Conservation (phyloP, 2,329 filamentous ascomycete genomes). For the Clonostachys chloroleuca region DNA sequence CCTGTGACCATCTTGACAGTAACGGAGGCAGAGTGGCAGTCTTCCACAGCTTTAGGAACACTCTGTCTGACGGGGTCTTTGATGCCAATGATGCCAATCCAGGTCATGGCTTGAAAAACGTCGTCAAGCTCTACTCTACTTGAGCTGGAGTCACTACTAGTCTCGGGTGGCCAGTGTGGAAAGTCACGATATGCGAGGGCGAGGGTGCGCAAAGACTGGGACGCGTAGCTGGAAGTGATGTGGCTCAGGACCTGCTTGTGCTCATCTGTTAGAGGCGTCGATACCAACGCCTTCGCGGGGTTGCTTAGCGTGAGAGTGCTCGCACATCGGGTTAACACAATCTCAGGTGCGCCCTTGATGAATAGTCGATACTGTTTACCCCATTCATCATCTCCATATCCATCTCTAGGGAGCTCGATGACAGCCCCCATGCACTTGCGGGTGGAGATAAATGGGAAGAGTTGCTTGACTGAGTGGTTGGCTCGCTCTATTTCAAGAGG, state of each 20-base stretch:
- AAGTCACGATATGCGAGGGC: conserved; percentile 73
- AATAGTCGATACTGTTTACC: conserved; percentile 26
- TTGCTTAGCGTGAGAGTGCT: conserved; percentile 15
- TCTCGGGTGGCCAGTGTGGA: conserved; percentile 61
- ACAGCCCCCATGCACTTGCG: conserved; percentile 54
- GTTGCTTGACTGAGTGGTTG: not conserved
- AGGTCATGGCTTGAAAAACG: conserved; percentile 60
- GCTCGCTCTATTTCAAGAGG: not conserved
- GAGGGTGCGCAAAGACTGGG: conserved; percentile 70
- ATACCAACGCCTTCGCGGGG: conserved; percentile 12
- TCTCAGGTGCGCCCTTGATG: conserved; percentile 53
- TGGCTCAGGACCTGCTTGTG: conserved; percentile 22
- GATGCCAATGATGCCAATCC: conserved; percentile 67
- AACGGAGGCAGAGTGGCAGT: conserved; percentile 62
- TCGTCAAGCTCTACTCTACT: conserved; percentile 56
- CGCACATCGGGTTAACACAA: conserved; percentile 43
- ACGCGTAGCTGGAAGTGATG: conserved; percentile 49
- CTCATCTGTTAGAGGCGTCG: no score
- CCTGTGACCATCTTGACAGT: conserved; percentile 70
- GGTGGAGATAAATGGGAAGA: not conserved
- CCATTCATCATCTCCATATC: not conserved
- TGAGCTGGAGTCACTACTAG: conserved; percentile 47
- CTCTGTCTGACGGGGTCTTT: conserved; percentile 65
- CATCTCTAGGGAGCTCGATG: conserved; percentile 24
- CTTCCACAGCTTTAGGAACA: conserved; percentile 58